These are phyloP conservation scores for Gastrolobium bilobum DNA, from an alignment of 306 rosid species.

Conservation along the genomic window DNA sequence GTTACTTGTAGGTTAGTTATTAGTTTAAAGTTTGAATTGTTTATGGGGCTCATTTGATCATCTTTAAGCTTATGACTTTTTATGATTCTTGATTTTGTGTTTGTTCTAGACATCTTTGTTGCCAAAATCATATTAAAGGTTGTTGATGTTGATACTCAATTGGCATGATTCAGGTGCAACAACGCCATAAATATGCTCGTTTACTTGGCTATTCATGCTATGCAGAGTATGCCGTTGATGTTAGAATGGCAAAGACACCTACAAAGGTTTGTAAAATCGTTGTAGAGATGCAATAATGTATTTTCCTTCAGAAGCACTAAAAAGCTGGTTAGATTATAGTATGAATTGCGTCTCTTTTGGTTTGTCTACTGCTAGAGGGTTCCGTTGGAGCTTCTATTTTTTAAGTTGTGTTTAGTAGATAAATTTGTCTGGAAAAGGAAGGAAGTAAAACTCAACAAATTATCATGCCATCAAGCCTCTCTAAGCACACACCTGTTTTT, in stretches of 20 bases:
- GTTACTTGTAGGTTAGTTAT: constrained; percentile 30
- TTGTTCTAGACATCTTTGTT: constrained; percentile 31
- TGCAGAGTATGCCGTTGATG: constrained; percentile 84
- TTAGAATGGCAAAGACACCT: constrained; percentile 96
- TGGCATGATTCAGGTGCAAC: constrained; percentile 73
- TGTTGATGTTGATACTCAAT: constrained; percentile 38
- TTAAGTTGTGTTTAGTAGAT: constrained; percentile 14
- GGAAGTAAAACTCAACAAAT: constrained; percentile 27
- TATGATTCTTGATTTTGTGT: constrained; percentile 29
- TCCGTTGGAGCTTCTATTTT: neutral
- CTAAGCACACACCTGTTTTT: constrained; percentile 29
- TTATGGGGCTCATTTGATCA: constrained; percentile 30
- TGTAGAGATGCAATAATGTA: constrained; percentile 22
- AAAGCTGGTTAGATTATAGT: constrained; percentile 19
- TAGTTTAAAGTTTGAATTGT: constrained; percentile 16
- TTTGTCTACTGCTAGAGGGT: constrained; percentile 25
- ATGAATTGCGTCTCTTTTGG: constrained; percentile 18
- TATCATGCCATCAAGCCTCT: constrained; percentile 34
- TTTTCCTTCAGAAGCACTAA: constrained; percentile 21
- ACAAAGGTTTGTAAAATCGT: constrained; percentile 68
- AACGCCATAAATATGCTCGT: constrained; percentile 91
- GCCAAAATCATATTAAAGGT: constrained; percentile 24
- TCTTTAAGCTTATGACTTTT: constrained; percentile 19
- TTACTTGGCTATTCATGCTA: constrained; percentile 89
- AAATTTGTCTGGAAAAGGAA: constrained; percentile 19